phyloP scores from a whole-genome alignment of 805 yeast genomes.

The Ogataea ramenticola region DNA sequence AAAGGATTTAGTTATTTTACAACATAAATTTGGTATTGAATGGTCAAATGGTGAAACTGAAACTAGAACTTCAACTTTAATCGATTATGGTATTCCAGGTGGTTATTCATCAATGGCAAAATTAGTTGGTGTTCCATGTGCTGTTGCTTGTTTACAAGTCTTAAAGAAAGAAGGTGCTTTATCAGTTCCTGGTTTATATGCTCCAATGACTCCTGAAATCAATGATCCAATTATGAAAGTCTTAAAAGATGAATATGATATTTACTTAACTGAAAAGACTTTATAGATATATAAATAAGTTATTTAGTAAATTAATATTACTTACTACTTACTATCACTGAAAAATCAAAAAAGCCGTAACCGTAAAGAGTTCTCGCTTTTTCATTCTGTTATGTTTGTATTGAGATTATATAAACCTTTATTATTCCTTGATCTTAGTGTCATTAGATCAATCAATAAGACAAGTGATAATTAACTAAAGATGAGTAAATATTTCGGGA shows the following conservation, averaged over 20 bases:
- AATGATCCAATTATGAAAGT: slow-evolving; percentile 87
- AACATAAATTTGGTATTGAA: slow-evolving; percentile 96
- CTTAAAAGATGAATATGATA: slow-evolving; percentile 84
- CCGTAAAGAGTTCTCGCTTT: too few relatives aligned
- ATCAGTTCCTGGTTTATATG: slow-evolving; percentile 75
- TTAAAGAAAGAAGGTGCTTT: slow-evolving; percentile 58
- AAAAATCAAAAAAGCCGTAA: background rate
- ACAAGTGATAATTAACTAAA: too few relatives aligned
- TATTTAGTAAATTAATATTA: background rate
- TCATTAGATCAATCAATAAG: too few relatives aligned
- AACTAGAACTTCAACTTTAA: slow-evolving; percentile 90
- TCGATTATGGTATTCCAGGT: slow-evolving; percentile 87
- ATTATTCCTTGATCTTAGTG: too few relatives aligned
- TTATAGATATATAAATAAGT: slow-evolving; percentile 21
- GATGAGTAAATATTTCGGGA: slow-evolving; percentile 1
- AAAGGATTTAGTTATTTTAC: slow-evolving; percentile 90
- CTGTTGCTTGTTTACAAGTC: slow-evolving; percentile 85
- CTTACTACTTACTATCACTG: too few relatives aligned
- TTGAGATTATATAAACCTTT: too few relatives aligned
- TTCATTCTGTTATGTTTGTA: too few relatives aligned
- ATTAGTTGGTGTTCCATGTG: slow-evolving; percentile 97
- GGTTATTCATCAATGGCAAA: slow-evolving; percentile 98
- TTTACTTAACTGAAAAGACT: slow-evolving; percentile 85
- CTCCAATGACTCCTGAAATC: slow-evolving; percentile 88
- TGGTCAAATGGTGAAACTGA: slow-evolving; percentile 92